phyloP scores from a whole-genome alignment of 179 eudicot species.

The Vitellaria paradoxa region DNA sequence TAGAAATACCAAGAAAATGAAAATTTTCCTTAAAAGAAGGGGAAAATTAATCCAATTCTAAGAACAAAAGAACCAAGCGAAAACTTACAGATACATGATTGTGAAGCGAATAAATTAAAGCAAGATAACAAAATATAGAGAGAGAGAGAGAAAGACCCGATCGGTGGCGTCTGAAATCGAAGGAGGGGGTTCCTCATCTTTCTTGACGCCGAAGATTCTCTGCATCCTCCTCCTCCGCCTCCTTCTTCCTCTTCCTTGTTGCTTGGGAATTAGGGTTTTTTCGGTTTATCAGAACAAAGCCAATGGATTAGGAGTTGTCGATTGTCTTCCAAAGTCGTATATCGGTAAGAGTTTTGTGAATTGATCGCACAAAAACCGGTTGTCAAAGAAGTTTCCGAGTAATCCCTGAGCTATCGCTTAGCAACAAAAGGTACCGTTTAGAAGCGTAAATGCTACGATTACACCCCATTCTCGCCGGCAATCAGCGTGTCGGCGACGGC shows the following conservation, averaged over 20 bases:
- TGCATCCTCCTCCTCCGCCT: constrained; percentile 39
- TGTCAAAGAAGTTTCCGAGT: too few species aligned
- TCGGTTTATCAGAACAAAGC: background rate
- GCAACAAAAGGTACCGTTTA: too few species aligned
- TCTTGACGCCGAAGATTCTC: constrained; percentile 80
- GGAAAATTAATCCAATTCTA: background rate
- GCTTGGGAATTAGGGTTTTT: background rate
- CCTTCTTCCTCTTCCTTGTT: background rate
- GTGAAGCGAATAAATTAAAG: background rate
- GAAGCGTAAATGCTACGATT: too few species aligned
- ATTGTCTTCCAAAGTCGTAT: too few species aligned
- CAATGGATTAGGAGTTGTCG: too few species aligned
- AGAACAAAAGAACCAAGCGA: background rate
- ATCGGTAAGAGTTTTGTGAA: too few species aligned
- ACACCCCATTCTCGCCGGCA: constrained; percentile 63
- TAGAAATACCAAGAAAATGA: background rate
- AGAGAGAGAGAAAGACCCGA: constrained; percentile 38
- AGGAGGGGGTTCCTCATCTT: constrained; percentile 78
- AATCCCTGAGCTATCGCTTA: too few species aligned
- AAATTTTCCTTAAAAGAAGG: too few species aligned
- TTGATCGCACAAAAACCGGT: too few species aligned
- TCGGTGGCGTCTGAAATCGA: constrained; percentile 75
- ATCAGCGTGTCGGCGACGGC: constrained; percentile 76
- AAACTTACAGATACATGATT: background rate
- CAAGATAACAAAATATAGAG: background rate